Percentiles rank a stretch among this genome's conserved stretches.
phyloP scores from a whole-genome alignment of 768 basidiomycete species.

The Clavaria fumosa region DNA sequence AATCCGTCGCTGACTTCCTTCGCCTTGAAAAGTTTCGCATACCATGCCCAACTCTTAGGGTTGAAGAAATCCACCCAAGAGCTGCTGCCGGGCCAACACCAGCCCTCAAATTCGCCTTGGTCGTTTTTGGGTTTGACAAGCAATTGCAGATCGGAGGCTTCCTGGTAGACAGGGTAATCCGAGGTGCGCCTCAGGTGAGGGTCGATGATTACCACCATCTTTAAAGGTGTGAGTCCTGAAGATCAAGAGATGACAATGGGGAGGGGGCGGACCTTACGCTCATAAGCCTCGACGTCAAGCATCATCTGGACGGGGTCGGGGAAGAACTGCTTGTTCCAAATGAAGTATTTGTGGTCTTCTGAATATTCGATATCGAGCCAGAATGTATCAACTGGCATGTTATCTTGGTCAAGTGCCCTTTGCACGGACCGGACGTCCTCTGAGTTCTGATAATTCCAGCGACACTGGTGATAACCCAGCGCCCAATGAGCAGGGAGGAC shows the following conservation, averaged over 20 bases:
- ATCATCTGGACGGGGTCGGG: constrained; percentile 92
- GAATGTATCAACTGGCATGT: constrained; percentile 91
- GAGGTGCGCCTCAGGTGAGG: constrained; percentile 83
- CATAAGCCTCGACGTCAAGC: constrained; percentile 70
- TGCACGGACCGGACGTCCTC: constrained; percentile 79
- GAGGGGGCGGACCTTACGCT: constrained; percentile 53
- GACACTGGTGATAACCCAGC: constrained; percentile 90
- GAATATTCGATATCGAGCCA: constrained; percentile 98
- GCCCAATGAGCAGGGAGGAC: constrained; percentile 86
- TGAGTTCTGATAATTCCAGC: constrained; percentile 94
- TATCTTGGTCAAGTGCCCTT: constrained; percentile 79
- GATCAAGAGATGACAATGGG: neutral
- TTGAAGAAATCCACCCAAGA: constrained; percentile 99
- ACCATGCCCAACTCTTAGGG: constrained; percentile 79
- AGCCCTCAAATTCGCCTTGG: constrained; percentile 82
- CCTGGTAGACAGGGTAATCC: constrained; percentile 69
- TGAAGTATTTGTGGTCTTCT: constrained; percentile 90
- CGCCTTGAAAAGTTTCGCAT: constrained; percentile 70
- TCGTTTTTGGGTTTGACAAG: constrained; percentile 74
- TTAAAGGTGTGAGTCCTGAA: constrained; percentile 6
- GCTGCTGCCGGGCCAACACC: constrained; percentile 96
- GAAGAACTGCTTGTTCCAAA: constrained; percentile 89
- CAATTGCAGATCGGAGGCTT: constrained; percentile 67
- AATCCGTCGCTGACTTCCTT: constrained; percentile 37
- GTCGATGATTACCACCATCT: constrained; percentile 98